Base-by-base conservation (phyloP, 352 stramenopile species). In the Phytopythium kandeliae region DNA sequence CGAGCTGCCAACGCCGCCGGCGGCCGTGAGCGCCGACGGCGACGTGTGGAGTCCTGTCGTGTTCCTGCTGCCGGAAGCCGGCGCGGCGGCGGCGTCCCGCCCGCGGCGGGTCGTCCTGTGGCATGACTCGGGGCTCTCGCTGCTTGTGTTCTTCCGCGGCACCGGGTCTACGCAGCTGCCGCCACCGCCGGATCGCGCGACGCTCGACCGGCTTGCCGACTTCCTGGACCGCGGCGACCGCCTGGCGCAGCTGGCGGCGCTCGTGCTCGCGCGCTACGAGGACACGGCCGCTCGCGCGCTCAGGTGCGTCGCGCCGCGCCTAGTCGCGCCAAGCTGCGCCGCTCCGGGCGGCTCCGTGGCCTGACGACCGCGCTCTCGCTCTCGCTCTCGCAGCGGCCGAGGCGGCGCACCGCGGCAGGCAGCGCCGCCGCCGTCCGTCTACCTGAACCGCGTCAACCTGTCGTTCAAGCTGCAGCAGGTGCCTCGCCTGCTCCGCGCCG, bases 391-490 rank as follows among this genome's bases (percentile, higher is more conserved):
- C 26, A 15, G 30, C 36, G 16, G 35, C 24, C 44, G 25, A 12
- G 37, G 37, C 30, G 26, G 48, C 17, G n/a, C 30, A 11, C 49
- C 31, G 19, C 15, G 49, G 49, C 26, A 38, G 19, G 17, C 51
- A 13, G 22, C 60, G 15, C 37, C 63, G 36, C 59, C 70, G 33
- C 68, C 63, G 10, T 80, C 78, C 51, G 28, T 85, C 46, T 87
- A 85, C 30, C 60, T 80, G 25, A 84, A 87, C 45, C 76, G 71
- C 34, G 57, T 78, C 17, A 78, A 84, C 37, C 49, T 69, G 46
- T 65, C 69, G 10, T 87, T 85, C 51, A 66, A 71, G 25, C 63
- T 69, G 45, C 70, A 69, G 8, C 58, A 75, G 9, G 57, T 85
- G n/a, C 76, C 74, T 16, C 64, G 69, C n/a, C 63, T 85, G 26